Base-by-base conservation (phyloP, 768 basidiomycete genomes). In the Crassisporium funariophilum region DNA sequence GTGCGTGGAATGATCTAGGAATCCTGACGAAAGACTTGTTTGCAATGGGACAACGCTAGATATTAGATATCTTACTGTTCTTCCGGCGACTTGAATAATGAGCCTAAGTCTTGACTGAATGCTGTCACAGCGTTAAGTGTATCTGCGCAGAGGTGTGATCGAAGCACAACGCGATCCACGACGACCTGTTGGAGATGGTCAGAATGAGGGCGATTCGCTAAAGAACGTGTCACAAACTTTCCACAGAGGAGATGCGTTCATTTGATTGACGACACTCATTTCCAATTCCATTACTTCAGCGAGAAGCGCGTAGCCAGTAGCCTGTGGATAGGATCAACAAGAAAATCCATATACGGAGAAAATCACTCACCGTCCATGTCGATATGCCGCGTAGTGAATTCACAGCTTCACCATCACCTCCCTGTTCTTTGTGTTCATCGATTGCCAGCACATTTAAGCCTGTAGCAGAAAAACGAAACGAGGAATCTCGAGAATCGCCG, bases 121-220 rank as follows among this genome's bases (percentile, higher is more conserved):
- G 75, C 72, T 1, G 75, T 69, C 21, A 92, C 64, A 1, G 81
- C 78, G 5, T 72, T 65, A 44, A 86, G 65, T 1, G 89, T 88
- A 62, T 93, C 91, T 9, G 91, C 90, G 58, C 88, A 91, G 19
- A 91, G 71, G 59, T 87, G 84, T 35, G 90, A 54, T 31, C 74
- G 74, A 4, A 91, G 62, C 13, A 67, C 69, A 25, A 82, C 66
- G 11, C 68, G 73, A 41, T 82, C 73, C 19, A 88, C 61, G n/a
- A 67, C 55, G 17, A 88, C 65, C 90, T 91, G 20, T 40, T 31
- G 19, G 25, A 17, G 8, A 37, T 13, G 29, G 5, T 54, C 35
- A 49, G 24, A 12, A 43, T 15, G 24, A 25, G 45, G 35, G 11
- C 19, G 29, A 4, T 15, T 29, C 27, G 13, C 11, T 17, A 6